Conservation (phyloP, 2,329 filamentous ascomycete species). For the Aspergillus carbonarius region DNA sequence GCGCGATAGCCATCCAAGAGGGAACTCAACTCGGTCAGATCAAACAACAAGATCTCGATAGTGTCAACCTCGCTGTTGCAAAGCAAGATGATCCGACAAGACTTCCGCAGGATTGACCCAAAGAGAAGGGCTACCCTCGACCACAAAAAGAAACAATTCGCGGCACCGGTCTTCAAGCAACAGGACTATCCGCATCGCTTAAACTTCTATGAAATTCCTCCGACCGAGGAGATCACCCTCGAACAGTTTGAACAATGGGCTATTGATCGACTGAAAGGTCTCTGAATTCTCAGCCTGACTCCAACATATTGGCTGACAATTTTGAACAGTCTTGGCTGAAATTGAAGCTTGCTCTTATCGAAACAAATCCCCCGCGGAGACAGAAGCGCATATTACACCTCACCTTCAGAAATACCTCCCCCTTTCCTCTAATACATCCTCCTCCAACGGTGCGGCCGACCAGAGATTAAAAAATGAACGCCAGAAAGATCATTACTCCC, state of each 20-base stretch:
- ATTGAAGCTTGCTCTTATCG: slow-evolving; percentile 93
- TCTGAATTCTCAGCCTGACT: slow-evolving; percentile 12
- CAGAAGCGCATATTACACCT: slow-evolving; percentile 76
- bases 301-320: neutral
- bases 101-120: slow-evolving; percentile 48
- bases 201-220: slow-evolving; percentile 87
- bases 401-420: slow-evolving; percentile 85
- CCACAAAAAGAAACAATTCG: slow-evolving; percentile 84
- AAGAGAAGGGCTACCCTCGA: slow-evolving; percentile 78
- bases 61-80: neutral
- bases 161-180: slow-evolving; percentile 71
- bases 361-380: slow-evolving; percentile 82
- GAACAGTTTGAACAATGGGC: slow-evolving; percentile 99
- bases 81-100: slow-evolving; percentile 45
- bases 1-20: neutral
- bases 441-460: slow-evolving; percentile 51
- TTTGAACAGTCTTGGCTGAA: slow-evolving; percentile 39
- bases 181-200: slow-evolving; percentile 79
- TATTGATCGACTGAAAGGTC: slow-evolving; percentile 83
- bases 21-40: neutral
- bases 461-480: slow-evolving; percentile 65
- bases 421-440: slow-evolving; percentile 71
- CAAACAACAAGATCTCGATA: slow-evolving; percentile 3
- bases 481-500: slow-evolving; percentile 94
- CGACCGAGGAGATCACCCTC: slow-evolving; percentile 89